Evolutionary conservation across 441 rosid species (phyloP).

Genomic region (Dalechampia spathulata): DNA sequence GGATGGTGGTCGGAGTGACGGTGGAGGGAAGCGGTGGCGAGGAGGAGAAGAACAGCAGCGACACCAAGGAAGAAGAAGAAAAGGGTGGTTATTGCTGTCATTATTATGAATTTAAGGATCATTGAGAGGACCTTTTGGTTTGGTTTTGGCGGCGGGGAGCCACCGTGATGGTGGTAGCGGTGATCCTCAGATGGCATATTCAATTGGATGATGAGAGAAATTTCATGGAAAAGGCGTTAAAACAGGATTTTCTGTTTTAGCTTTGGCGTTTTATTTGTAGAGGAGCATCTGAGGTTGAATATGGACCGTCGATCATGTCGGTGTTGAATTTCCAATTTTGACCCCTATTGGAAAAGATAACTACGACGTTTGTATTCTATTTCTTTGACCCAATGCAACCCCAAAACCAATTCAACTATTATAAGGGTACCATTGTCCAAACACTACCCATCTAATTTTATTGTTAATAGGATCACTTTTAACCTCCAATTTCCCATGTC

Average conservation of each 20-base stretch:
- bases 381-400: no score
- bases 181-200: slow-evolving; percentile 21
- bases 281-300: background rate
- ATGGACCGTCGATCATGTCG: background rate
- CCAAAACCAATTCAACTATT: no score
- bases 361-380: no score
- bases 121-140: slow-evolving; percentile 40
- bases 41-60: slow-evolving; percentile 48
- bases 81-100: slow-evolving; percentile 43
- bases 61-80: slow-evolving; percentile 60
- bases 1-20: slow-evolving; percentile 19
- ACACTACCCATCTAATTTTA: no score
- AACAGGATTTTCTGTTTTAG: no score
- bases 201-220: no score
- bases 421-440: no score
- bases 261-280: background rate
- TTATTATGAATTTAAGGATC: slow-evolving; percentile 37
- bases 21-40: slow-evolving; percentile 45
- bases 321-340: background rate
- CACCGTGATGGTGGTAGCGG: slow-evolving; percentile 12
- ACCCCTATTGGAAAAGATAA: no score
- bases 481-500: no score
- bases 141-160: slow-evolving; percentile 26
- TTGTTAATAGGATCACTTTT: no score
- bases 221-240: no score